Evolutionary conservation across 345 rosid genomes (phyloP).

Genomic region (Gossypium raimondii): DNA sequence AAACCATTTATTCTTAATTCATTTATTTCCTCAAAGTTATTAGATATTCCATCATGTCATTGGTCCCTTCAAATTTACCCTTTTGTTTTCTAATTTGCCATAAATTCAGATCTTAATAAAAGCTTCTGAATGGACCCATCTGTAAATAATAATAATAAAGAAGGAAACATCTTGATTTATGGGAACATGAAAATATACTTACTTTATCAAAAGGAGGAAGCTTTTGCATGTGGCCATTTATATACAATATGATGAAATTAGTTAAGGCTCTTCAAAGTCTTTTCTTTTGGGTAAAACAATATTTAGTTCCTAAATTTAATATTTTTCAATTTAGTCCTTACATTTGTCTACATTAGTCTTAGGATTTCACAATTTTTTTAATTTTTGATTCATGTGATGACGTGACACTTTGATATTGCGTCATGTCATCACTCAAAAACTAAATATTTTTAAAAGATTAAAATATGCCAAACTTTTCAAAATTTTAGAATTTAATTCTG

Average conservation of each 20-base stretch:
- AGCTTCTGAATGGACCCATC: neutral
- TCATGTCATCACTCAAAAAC: too few relatives aligned
- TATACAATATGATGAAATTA: neutral
- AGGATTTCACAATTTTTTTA: too few relatives aligned
- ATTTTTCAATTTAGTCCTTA: too few relatives aligned
- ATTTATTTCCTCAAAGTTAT: neutral
- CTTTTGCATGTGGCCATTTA: slow-evolving; percentile 10
- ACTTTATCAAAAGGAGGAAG: neutral
- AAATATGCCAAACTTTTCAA: too few relatives aligned
- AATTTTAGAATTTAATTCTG: too few relatives aligned
- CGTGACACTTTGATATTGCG: too few relatives aligned
- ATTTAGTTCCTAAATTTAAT: too few relatives aligned
- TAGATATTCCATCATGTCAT: neutral
- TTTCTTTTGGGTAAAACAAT: neutral
- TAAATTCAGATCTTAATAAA: slow-evolving; percentile 12
- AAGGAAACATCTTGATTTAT: neutral
- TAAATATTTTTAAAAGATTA: too few relatives aligned
- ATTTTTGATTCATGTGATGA: too few relatives aligned
- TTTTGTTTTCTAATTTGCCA: neutral
- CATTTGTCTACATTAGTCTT: too few relatives aligned
- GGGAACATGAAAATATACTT: slow-evolving; percentile 6
- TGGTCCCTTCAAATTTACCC: neutral
- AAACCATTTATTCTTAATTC: neutral
- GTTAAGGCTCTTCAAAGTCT: slow-evolving; percentile 16
- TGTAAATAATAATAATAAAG: neutral